Evolutionary conservation across 257 asterid genomes (phyloP).

Genomic region (Ocimum tenuiflorum): DNA sequence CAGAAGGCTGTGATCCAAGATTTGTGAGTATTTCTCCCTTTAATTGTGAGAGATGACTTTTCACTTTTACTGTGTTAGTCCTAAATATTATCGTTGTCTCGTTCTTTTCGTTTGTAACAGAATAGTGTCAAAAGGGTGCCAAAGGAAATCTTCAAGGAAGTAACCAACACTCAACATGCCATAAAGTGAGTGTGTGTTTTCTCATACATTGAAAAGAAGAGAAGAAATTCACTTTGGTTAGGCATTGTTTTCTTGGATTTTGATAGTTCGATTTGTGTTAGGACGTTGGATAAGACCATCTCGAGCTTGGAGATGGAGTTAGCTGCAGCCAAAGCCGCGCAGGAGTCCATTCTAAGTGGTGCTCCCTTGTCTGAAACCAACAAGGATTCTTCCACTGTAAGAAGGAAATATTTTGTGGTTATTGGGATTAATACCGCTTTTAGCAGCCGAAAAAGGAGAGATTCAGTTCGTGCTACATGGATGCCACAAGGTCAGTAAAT

Average conservation of each 20-base stretch:
- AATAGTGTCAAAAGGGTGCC: constrained; percentile 45
- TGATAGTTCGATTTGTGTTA: constrained; percentile 17
- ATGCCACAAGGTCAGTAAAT: constrained; percentile 87
- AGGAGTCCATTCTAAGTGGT: constrained; percentile 58
- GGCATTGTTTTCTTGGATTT: background rate
- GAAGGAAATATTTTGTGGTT: constrained; percentile 65
- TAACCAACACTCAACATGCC: constrained; percentile 44
- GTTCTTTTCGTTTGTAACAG: constrained; percentile 30
- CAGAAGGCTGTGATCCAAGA: constrained; percentile 67
- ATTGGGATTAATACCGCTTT: constrained; percentile 84
- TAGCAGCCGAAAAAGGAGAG: constrained; percentile 87
- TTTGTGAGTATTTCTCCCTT: constrained; percentile 43
- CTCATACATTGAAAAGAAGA: background rate
- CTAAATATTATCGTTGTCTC: background rate
- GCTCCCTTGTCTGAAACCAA: constrained; percentile 58
- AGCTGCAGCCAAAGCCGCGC: constrained; percentile 77
- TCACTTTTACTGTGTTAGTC: background rate
- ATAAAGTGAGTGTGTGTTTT: constrained; percentile 41
- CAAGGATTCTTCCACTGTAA: constrained; percentile 28
- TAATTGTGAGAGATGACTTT: too few relatives aligned
- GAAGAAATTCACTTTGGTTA: background rate
- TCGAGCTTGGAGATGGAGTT: constrained; percentile 75
- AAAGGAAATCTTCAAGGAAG: constrained; percentile 48
- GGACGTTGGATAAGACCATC: constrained; percentile 73
- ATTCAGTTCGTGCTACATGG: constrained; percentile 89